Evolutionary conservation across 106 monocot genomes (phyloP).

Genomic region (Cymbidium sinense): DNA sequence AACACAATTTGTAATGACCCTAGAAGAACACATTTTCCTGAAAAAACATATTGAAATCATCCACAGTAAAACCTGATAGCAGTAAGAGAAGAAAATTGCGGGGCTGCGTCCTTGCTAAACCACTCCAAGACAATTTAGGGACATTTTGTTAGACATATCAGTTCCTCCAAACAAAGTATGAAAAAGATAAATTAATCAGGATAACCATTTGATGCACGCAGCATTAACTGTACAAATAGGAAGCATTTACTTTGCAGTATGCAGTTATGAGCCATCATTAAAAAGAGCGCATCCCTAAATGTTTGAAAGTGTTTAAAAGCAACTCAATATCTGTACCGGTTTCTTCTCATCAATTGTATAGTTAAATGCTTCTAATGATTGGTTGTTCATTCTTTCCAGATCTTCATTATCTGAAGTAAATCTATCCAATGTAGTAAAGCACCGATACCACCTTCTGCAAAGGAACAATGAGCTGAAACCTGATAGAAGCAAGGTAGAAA

Average conservation of each 20-base stretch:
- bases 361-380: slow-evolving; percentile 51
- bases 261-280: background rate
- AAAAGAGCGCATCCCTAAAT: background rate
- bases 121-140: background rate
- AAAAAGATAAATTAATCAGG: background rate
- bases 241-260: background rate
- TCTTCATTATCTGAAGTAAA: slow-evolving; percentile 49
- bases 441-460: slow-evolving; percentile 90
- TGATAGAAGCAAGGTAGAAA: slow-evolving; percentile 26
- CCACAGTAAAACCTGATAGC: background rate
- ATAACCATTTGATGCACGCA: background rate
- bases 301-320: background rate
- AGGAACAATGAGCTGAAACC: slow-evolving; percentile 84
- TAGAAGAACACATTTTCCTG: background rate
- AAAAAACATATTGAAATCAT: background rate
- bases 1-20: background rate
- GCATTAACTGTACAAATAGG: background rate
- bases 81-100: background rate
- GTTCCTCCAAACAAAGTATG: background rate
- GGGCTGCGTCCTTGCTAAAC: background rate
- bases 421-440: slow-evolving; percentile 59
- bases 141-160: background rate
- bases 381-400: slow-evolving; percentile 56
- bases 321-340: slow-evolving; percentile 38
- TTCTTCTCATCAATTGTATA: slow-evolving; percentile 55